Evolutionary conservation across 2,329 filamentous ascomycete genomes (phyloP), one percentile per base, ranked within the genome.

Genomic region (Colletotrichum sojae): DNA sequence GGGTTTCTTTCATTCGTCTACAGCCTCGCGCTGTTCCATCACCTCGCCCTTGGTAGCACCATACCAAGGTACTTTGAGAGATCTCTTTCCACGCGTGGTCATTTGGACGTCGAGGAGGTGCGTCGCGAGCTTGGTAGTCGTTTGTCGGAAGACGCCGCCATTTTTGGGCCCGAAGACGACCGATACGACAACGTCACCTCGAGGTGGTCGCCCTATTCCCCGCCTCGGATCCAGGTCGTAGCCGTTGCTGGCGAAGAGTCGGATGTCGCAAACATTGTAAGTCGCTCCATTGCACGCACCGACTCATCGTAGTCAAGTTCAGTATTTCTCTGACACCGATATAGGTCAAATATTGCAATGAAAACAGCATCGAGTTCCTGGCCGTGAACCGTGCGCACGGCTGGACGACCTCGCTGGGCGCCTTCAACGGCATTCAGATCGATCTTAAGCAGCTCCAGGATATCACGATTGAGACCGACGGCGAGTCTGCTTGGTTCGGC

Each of bases 401-500:
- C 16, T 52, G 18, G 4, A 72, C 73, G 10, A 20, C 45, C 1
- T 65, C 49, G n/a, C 39, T 76, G 3, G 54, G 43, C 4, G 48
- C 46, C 13, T 75, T 77, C 60, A 68, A 63, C 2, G 75, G 76
- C 3, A 49, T 78, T 15, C 40, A 72, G 40, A 77, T 78, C 18
- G 56, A 73, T 15, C 22, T 76, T 49, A n/a, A 6, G 2, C 3
- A 55, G 2, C 71, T 77, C 0, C 39, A 39, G 1, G 46, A 53
- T 15, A 73, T 78, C 13, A 36, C 39, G 6, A 61, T 57, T 0
- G 40, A 46, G 9, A 20, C 39, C 1, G 0, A 8, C 1, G 18
- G 18, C 39, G 13, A 5, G 12, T 57, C 54, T 0, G 54, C 54
- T 16, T 46, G 54, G 54, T 57, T 57, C 4, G 39, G 39, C 0